Conservation (phyloP, 2,329 filamentous ascomycete genomes). For the Epichloe gansuensis region DNA sequence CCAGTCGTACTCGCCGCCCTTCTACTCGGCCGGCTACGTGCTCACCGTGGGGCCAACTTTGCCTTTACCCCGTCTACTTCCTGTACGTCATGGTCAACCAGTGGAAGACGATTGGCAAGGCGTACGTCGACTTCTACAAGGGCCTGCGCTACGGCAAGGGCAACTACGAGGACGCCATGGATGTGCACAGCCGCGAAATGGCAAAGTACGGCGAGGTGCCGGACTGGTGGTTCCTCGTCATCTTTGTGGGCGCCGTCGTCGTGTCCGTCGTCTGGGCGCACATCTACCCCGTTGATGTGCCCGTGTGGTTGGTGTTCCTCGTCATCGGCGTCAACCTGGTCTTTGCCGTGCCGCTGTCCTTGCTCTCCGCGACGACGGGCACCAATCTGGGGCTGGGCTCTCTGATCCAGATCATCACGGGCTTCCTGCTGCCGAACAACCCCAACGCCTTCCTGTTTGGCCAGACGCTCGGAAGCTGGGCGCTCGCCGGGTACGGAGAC, state of each 20-base stretch:
- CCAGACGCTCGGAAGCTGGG: conserved; percentile 13
- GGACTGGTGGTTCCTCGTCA: conserved; percentile 34
- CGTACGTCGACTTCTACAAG: conserved; percentile 27
- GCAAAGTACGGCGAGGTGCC: conserved; percentile 30
- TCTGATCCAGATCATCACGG: conserved; percentile 28
- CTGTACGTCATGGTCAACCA: conserved; percentile 29
- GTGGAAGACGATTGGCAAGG: conserved; percentile 16
- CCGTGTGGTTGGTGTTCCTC: conserved; percentile 30
- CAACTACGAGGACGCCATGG: conserved; percentile 29
- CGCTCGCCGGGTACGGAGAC: conserved; percentile 23
- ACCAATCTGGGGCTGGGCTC: conserved; percentile 30
- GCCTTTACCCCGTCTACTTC: conserved; percentile 32
- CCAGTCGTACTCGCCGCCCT: conserved; percentile 31
- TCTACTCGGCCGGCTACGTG: conserved; percentile 30
- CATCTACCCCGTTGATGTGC: conserved; percentile 17
- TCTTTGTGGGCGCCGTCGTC: conserved; percentile 20
- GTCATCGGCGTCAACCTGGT: conserved; percentile 27
- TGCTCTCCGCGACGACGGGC: conserved; percentile 32
- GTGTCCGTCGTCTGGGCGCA: conserved; percentile 19
- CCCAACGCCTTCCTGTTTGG: conserved; percentile 16
- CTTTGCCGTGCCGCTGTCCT: conserved; percentile 30
- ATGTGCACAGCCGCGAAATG: conserved; percentile 30
- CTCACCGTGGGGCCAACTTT: conserved; percentile 29
- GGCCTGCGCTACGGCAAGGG: conserved; percentile 26
- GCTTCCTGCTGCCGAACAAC: conserved; percentile 14